Conservation (phyloP, 106 monocot genomes). For the Acorus calamus region DNA sequence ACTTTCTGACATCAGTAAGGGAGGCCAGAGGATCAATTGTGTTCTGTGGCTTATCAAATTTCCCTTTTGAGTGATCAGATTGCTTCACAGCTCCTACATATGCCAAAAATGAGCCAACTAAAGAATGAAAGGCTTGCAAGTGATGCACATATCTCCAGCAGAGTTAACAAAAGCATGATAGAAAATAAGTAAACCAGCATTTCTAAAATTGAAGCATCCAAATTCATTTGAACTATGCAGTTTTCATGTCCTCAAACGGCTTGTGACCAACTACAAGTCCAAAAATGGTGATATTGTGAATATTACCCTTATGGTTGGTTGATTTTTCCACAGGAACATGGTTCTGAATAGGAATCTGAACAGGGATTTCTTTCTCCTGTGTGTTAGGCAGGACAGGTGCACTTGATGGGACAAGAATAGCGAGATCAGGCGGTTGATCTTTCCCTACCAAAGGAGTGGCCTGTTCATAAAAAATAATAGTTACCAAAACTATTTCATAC, state of each 20-base stretch:
- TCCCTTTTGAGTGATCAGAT: constrained; percentile 5
- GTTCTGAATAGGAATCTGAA: constrained; percentile 16
- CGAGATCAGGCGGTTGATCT: constrained; percentile 89
- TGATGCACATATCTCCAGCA: no score
- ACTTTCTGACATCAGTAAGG: constrained; percentile 36
- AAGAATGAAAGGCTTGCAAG: no score
- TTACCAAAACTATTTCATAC: background rate
- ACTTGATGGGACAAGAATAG: constrained; percentile 61
- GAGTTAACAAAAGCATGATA: no score
- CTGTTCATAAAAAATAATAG: constrained; percentile 20
- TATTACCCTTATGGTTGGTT: constrained; percentile 1
- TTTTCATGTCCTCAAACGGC: no score
- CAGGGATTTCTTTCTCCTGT: constrained; percentile 19
- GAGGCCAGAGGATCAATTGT: constrained; percentile 14
- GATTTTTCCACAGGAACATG: constrained; percentile 20
- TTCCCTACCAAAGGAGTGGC: constrained; percentile 66
- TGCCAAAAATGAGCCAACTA: no score
- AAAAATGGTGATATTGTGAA: no score
- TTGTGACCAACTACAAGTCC: no score
- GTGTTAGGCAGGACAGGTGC: constrained; percentile 11
- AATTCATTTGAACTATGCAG: no score
- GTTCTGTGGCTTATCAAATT: constrained; percentile 15
- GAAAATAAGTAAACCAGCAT: no score
- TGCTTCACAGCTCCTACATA: no score
- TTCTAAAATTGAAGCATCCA: no score